Percentiles rank a stretch among this genome's conserved stretches.
These are phyloP conservation scores for Stenocarpella maydis DNA, from an alignment of 2,329 filamentous ascomycete genomes.

Conservation along the genomic window DNA sequence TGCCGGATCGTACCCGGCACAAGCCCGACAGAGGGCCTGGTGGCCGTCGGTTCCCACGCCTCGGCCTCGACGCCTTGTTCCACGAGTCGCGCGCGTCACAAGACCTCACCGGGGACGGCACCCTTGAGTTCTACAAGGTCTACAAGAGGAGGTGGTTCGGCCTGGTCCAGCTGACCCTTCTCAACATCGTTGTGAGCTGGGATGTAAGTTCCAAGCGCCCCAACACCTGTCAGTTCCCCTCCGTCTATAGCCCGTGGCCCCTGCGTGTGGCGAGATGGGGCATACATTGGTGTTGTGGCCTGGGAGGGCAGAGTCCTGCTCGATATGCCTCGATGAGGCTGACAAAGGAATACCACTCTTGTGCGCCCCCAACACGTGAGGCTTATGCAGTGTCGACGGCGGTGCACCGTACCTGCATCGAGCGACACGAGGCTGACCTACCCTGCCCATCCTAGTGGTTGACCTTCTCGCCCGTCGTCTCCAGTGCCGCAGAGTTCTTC, in stretches of 20 bases:
- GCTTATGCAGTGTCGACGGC: background rate
- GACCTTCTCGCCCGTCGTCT: constrained; percentile 85
- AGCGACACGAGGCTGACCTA: constrained; percentile 15
- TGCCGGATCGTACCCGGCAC: constrained; percentile 7
- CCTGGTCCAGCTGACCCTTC: constrained; percentile 79
- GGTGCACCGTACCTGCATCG: constrained; percentile 5
- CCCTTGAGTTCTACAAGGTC: constrained; percentile 42
- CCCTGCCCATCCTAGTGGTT: constrained; percentile 74
- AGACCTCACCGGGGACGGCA: constrained; percentile 25
- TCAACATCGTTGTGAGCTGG: constrained; percentile 96
- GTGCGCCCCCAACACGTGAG: background rate
- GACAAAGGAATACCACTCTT: background rate
- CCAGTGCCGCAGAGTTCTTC: constrained; percentile 79
- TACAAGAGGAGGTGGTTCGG: constrained; percentile 94
- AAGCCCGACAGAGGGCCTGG: background rate
- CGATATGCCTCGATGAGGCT: background rate
- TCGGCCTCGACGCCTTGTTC: constrained; percentile 26
- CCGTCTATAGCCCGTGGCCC: no score
- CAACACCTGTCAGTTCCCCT: background rate
- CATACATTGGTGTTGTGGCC: background rate
- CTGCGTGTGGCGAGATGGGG: background rate
- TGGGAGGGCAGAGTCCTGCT: background rate
- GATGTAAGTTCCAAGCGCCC: constrained; percentile 71
- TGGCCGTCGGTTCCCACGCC: constrained; percentile 27
- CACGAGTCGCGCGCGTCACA: constrained; percentile 14